phyloP scores from a whole-genome alignment of 2,329 filamentous ascomycete genomes.

The Albifimbria verrucaria region DNA sequence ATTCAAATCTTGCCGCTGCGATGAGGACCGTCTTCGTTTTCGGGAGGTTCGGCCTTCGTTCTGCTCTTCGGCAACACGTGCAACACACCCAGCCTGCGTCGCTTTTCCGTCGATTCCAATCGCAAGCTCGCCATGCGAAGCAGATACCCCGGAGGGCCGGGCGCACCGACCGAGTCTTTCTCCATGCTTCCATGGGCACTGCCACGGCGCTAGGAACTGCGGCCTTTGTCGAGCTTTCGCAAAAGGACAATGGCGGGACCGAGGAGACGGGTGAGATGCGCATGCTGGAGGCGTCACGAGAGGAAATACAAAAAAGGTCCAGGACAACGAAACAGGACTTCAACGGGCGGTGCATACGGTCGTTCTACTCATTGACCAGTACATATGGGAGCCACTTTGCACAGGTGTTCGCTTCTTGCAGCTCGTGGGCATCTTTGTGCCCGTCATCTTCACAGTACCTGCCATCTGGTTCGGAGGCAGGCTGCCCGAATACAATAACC shows the following conservation, averaged over 20 bases:
- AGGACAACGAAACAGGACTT: slow-evolving; percentile 58
- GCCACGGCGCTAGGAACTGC: slow-evolving; percentile 47
- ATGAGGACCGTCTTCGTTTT: slow-evolving; percentile 45
- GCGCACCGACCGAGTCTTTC: slow-evolving; percentile 19
- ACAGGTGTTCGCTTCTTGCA: slow-evolving; percentile 88
- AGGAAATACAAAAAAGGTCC: slow-evolving; percentile 72
- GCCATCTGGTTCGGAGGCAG: slow-evolving; percentile 74
- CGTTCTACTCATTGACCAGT: slow-evolving; percentile 66
- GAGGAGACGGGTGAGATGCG: slow-evolving; percentile 72
- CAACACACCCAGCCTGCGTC: slow-evolving; percentile 10
- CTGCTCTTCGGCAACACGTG: slow-evolving; percentile 25
- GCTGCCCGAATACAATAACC: slow-evolving; percentile 62
- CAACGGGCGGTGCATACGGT: slow-evolving; percentile 55
- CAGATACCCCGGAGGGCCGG: slow-evolving; percentile 20
- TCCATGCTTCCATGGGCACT: slow-evolving; percentile 37
- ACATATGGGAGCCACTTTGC: slow-evolving; percentile 79
- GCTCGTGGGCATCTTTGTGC: slow-evolving; percentile 83
- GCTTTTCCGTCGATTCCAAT: slow-evolving; percentile 18
- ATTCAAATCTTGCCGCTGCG: slow-evolving; percentile 22
- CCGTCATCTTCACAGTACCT: slow-evolving; percentile 78
- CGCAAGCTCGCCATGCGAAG: slow-evolving; percentile 21
- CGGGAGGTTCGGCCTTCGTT: slow-evolving; percentile 41
- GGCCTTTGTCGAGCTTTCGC: slow-evolving; percentile 56
- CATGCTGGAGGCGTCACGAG: slow-evolving; percentile 79
- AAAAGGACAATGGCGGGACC: slow-evolving; percentile 46